Evolutionary conservation across 2,329 filamentous ascomycete species (phyloP).

Genomic region (Aspergillus sojae): DNA sequence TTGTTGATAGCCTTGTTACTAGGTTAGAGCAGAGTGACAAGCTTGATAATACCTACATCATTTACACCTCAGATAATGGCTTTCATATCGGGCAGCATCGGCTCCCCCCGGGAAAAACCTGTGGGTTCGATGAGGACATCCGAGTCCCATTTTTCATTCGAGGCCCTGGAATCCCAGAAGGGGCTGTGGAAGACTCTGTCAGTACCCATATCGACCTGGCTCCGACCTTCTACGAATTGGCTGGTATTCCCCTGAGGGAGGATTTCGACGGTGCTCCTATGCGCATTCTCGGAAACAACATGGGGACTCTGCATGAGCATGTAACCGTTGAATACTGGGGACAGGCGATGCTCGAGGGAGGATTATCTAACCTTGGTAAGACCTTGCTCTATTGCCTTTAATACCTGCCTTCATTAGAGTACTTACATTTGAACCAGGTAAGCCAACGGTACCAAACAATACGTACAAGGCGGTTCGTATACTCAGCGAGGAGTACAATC

Average conservation of each 20-base stretch:
- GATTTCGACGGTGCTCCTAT: slow-evolving; percentile 63
- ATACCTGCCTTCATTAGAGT: background rate
- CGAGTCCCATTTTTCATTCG: slow-evolving; percentile 63
- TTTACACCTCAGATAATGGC: slow-evolving; percentile 64
- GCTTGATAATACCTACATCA: slow-evolving; percentile 58
- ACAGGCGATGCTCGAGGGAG: slow-evolving; percentile 32
- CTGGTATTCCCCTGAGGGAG: slow-evolving; percentile 41
- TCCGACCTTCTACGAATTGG: slow-evolving; percentile 59
- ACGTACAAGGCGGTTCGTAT: slow-evolving; percentile 46
- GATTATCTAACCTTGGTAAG: slow-evolving; percentile 31
- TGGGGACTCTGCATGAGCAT: slow-evolving; percentile 53
- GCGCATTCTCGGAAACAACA: slow-evolving; percentile 36
- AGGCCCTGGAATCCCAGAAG: slow-evolving; percentile 57
- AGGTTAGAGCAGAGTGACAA: slow-evolving; percentile 45
- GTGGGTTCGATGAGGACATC: slow-evolving; percentile 62
- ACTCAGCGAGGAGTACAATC: slow-evolving; percentile 37
- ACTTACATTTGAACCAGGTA: slow-evolving; percentile 8
- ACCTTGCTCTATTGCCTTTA: background rate
- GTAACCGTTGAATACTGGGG: slow-evolving; percentile 64
- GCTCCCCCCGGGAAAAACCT: slow-evolving; percentile 60
- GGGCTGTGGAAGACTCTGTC: slow-evolving; percentile 48
- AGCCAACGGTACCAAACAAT: slow-evolving; percentile 32
- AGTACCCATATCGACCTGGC: slow-evolving; percentile 67
- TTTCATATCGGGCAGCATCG: slow-evolving; percentile 64
- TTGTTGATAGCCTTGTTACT: slow-evolving; percentile 50